Evolutionary conservation across 1,284 basidiomycete species (phyloP), one percentile per base, ranked within the genome.

Genomic region (Ceratobasidium sp.): DNA sequence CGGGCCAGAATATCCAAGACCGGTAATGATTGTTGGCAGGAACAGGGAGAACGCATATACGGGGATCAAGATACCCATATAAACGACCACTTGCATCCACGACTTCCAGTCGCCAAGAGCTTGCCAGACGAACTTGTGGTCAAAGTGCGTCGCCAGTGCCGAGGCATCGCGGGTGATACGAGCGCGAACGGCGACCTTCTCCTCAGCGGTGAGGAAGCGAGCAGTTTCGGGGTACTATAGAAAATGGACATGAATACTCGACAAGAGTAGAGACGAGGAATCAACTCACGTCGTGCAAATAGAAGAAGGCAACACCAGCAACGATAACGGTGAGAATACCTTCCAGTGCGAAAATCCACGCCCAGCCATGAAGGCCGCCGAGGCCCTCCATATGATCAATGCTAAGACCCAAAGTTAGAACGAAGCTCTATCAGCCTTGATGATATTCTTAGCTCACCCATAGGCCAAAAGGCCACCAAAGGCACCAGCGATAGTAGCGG

Each of bases 31-130:
- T 8, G 64, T 71, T 1, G 75, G 87, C 1, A 82, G 82, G 70
- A 89, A 89, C 57, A 89, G 81, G 39, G 88, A 83, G 75, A 89
- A 84, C 14, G 85, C 84, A 74, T 88, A 88, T 46, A 87, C 78
- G 6, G 88, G 84, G 62, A 85, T 78, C 69, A 88, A 80, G 21
- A 85, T 73, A 34, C 85, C 81, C 48, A 76, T 74, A 74, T 73
- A 76, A 74, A 70, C 75, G 74, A 78, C 64, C 18, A 78, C 76
- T 67, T 76, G 74, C 62, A 76, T 65, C 78, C 79, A 80, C 9
- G 79, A 76, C 75, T 79, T 80, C 76, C 78, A 78, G 73, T 80
- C 79, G 45, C 77, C 72, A 65, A 80, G 77, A 30, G 76, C 77
- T 64, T 80, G 76, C 72, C 77, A 76, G 34, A 77, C 57, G 28